Conservation (phyloP, 1,284 basidiomycete genomes). For the Anthracocystis walkeri region DNA sequence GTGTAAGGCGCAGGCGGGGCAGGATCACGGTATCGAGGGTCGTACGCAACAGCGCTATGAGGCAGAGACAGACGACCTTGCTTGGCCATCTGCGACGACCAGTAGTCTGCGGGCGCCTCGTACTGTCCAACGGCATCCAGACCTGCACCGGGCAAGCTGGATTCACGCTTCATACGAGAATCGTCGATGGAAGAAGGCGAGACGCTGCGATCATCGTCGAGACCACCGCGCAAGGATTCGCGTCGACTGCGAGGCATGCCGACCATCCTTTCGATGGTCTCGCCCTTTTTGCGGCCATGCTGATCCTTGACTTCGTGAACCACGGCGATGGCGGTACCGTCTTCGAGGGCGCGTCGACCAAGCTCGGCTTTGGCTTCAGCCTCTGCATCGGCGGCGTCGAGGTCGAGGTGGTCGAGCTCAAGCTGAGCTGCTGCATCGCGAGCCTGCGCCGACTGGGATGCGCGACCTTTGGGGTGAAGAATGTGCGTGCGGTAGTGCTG, state of each 20-base stretch:
- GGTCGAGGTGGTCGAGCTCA: constrained; percentile 41
- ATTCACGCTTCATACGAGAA: constrained; percentile 33
- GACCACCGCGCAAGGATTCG: constrained; percentile 42
- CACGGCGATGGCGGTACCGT: constrained; percentile 66
- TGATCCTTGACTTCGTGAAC: constrained; percentile 63
- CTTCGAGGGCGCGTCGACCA: constrained; percentile 59
- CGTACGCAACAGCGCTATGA: constrained; percentile 19
- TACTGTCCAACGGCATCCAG: constrained; percentile 29
- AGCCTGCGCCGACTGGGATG: constrained; percentile 42
- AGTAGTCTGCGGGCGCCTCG: constrained; percentile 42
- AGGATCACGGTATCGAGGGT: constrained; percentile 42
- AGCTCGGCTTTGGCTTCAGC: constrained; percentile 56
- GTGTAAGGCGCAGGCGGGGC: constrained; percentile 38
- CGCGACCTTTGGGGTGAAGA: constrained; percentile 60
- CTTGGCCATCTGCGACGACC: constrained; percentile 40
- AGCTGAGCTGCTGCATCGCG: constrained; percentile 48
- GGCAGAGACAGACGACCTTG: constrained; percentile 50
- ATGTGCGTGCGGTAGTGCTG: constrained; percentile 69
- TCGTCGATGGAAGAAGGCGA: constrained; percentile 44
- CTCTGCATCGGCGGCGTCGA: constrained; percentile 49
- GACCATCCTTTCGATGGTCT: constrained; percentile 59
- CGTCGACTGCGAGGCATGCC: constrained; percentile 54
- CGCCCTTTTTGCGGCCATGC: constrained; percentile 58
- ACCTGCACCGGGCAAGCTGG: constrained; percentile 34
- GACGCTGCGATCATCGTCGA: constrained; percentile 41